Base-by-base conservation (phyloP, 192 early-diverging fungal species). In the Entomortierella parvispora region DNA sequence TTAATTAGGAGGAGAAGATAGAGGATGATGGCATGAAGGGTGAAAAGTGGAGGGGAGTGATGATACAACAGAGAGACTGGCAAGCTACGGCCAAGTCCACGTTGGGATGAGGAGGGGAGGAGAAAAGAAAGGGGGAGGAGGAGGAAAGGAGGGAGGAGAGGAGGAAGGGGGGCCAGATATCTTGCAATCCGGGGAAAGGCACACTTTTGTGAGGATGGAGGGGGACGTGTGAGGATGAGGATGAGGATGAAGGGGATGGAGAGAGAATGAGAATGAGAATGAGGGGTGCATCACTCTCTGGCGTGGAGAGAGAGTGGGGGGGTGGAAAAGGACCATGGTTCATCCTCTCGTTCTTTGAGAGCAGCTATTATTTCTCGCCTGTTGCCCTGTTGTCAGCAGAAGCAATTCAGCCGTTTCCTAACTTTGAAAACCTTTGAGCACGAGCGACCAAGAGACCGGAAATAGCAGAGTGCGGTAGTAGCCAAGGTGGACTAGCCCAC, bases 151-250 rank as follows among this genome's bases (percentile, higher is more conserved):
- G 29, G 32, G 45, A 40, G 43, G 23, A 20, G 57, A 33, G 54
- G 18, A 42, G 25, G 15, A 20, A 14, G 47, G 40, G 46, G 48
- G 31, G 33, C 65, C 71, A 67, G 71, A 76, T 76, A 57, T 76
- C 71, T 76, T 67, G 66, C 71, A 76, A 76, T 67, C 71, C 62
- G 46, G 71, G 71, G 52, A 62, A 20, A 45, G 71, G 59, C 64
- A 62, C 64, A 45, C 54, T 28, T 42, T 26, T 2, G 44, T 9
- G 40, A 12, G 7, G 31, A n/a, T 22, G 40, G 54, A n/a, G 43
- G 53, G 42, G 43, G 32, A 26, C 3, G 17, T n/a, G 20, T 49
- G 51, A 34, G 31, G 44, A 45, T 37, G 18, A 12, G 26, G 23
- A 32, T 33, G 10, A 45, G 23, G 7, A 33, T 10, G 28, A 37